Evolutionary conservation across 2,329 filamentous ascomycete genomes (phyloP).

Genomic region (Cercospora zeae-maydis): DNA sequence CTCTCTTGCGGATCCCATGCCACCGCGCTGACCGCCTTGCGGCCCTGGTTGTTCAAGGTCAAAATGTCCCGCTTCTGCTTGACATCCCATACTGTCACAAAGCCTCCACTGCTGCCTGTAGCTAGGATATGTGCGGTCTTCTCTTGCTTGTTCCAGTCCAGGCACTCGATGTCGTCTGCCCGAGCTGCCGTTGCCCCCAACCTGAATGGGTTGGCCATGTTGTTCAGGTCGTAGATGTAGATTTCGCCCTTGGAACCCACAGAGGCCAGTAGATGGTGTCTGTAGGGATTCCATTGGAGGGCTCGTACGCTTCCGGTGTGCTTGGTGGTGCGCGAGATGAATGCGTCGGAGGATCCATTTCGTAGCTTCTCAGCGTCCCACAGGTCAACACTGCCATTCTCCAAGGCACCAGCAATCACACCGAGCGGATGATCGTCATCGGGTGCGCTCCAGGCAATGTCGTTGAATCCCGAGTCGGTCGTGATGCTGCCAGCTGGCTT

Average conservation of each 20-base stretch:
- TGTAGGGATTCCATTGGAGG: constrained; percentile 91
- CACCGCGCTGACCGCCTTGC: constrained; percentile 91
- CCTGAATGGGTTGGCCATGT: constrained; percentile 81
- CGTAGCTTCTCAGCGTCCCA: constrained; percentile 80
- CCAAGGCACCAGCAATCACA: constrained; percentile 90
- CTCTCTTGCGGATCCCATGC: constrained; percentile 94
- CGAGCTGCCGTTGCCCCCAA: constrained; percentile 83
- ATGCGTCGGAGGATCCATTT: constrained; percentile 57
- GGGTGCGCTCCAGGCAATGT: constrained; percentile 88
- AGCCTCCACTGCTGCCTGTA: constrained; percentile 86
- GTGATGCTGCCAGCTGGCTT: constrained; percentile 78
- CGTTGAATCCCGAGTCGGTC: constrained; percentile 94
- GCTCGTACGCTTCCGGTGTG: constrained; percentile 91
- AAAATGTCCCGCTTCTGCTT: constrained; percentile 97
- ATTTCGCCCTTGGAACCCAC: constrained; percentile 94
- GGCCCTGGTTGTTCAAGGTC: constrained; percentile 82
- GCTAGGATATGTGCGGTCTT: constrained; percentile 96
- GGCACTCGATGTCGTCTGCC: constrained; percentile 89
- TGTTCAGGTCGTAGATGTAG: constrained; percentile 91
- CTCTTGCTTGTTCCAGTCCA: constrained; percentile 84
- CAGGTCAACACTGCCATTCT: constrained; percentile 87
- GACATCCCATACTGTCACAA: constrained; percentile 97
- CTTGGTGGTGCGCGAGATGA: constrained; percentile 81
- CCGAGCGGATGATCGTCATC: constrained; percentile 75
- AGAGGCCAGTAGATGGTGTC: constrained; percentile 85